These are phyloP conservation scores for Cladosporium halotolerans DNA, from an alignment of 2,329 filamentous ascomycete genomes.

Conservation along the genomic window DNA sequence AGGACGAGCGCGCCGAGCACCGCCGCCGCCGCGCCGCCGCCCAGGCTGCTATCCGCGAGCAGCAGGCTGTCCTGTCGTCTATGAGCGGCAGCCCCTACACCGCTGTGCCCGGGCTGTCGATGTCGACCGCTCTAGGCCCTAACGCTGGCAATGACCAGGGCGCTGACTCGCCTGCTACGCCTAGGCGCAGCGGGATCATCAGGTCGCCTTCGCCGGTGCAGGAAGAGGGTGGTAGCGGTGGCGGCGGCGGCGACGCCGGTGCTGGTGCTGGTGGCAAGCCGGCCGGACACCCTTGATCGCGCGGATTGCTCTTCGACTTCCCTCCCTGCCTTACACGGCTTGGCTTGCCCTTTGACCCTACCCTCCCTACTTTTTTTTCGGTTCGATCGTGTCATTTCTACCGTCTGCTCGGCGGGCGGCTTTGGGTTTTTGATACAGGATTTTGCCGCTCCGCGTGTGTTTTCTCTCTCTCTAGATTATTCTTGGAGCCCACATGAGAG, in stretches of 20 bases:
- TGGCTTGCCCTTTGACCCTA: too few species aligned
- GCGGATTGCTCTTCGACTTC: too few species aligned
- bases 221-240: conserved; percentile 18
- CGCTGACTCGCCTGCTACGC: conserved; percentile 14
- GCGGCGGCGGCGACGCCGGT: too few species aligned
- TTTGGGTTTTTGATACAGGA: too few species aligned
- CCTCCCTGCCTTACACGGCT: too few species aligned
- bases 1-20: conserved; percentile 26
- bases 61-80: not conserved
- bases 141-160: not conserved
- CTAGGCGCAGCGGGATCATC: conserved; percentile 24
- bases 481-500: too few species aligned
- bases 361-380: too few species aligned
- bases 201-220: conserved; percentile 24
- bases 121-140: conserved; percentile 1
- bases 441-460: too few species aligned
- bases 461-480: too few species aligned
- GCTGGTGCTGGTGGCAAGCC: conserved; percentile 13
- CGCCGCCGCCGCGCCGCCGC: not conserved
- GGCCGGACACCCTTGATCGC: conserved; percentile 20
- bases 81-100: conserved; percentile 2
- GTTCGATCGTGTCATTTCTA: too few species aligned
- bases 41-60: conserved; percentile 3
- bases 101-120: conserved; percentile 1
- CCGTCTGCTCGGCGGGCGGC: too few species aligned